Evolutionary conservation across 352 stramenopile genomes (phyloP).

Genomic region (Phytophthora megakarya): DNA sequence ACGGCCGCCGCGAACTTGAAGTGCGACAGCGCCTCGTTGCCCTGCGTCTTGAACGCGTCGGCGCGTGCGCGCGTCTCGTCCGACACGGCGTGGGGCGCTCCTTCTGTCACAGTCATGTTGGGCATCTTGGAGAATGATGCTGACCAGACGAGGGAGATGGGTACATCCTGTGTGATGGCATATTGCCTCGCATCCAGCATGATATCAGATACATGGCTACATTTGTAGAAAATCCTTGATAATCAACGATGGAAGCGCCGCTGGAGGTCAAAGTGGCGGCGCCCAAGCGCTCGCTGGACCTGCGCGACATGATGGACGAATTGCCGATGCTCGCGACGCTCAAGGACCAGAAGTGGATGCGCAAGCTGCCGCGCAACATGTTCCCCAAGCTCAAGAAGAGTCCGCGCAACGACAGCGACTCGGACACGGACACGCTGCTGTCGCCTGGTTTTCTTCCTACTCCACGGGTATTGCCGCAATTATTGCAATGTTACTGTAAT

Average conservation of each 20-base stretch:
- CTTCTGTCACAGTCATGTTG: conserved; percentile 51
- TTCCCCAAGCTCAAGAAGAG: conserved; percentile 31
- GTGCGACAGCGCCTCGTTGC: conserved; percentile 82
- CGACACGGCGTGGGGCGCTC: conserved; percentile 60
- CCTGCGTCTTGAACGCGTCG: conserved; percentile 83
- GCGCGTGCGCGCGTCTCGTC: conserved; percentile 64
- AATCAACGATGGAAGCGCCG: conserved; percentile 34
- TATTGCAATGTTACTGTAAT: neutral
- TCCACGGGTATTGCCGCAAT: conserved; percentile 28
- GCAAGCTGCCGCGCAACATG: conserved; percentile 52
- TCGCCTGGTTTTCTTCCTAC: conserved; percentile 45
- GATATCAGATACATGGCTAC: conserved; percentile 23
- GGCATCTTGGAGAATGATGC: conserved; percentile 37
- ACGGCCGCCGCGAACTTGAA: conserved; percentile 85
- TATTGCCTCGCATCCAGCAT: too few species aligned
- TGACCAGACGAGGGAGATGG: too few species aligned
- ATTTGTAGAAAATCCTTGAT: conserved; percentile 13
- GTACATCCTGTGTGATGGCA: too few species aligned
- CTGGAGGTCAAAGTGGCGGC: conserved; percentile 27
- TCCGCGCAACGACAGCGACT: conserved; percentile 18
- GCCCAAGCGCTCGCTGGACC: conserved; percentile 42
- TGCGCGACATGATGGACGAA: conserved; percentile 67
- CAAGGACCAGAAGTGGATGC: conserved; percentile 75
- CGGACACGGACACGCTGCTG: conserved; percentile 31
- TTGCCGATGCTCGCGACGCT: conserved; percentile 56